Conservation (phyloP, 2,329 filamentous ascomycete genomes). For the Delphinella strobiligena region DNA sequence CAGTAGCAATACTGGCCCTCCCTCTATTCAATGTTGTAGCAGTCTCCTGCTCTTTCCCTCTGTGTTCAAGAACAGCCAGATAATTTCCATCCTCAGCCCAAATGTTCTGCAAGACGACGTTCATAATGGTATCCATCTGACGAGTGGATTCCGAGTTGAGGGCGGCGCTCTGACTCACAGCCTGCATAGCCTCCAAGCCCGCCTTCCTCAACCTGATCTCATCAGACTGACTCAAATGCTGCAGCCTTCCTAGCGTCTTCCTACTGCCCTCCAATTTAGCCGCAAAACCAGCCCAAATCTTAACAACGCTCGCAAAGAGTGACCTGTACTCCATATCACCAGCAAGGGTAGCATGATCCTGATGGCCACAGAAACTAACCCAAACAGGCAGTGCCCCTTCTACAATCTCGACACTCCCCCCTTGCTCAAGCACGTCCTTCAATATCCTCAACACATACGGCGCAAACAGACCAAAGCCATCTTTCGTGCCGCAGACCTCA, state of each 20-base stretch:
- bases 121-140: slow-evolving; percentile 68
- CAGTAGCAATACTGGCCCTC: slow-evolving; percentile 68
- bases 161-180: slow-evolving; percentile 67
- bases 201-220: slow-evolving; percentile 49
- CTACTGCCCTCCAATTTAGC: slow-evolving; percentile 39
- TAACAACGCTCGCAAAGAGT: slow-evolving; percentile 73
- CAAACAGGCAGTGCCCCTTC: slow-evolving; percentile 83
- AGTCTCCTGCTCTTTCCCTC: slow-evolving; percentile 52
- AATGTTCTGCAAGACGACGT: slow-evolving; percentile 76
- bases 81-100: slow-evolving; percentile 63
- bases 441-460: slow-evolving; percentile 75
- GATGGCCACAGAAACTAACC: slow-evolving; percentile 75
- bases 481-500: slow-evolving; percentile 44
- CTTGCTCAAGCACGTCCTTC: slow-evolving; percentile 61
- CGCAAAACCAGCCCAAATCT: slow-evolving; percentile 67
- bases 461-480: slow-evolving; percentile 82
- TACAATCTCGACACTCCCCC: slow-evolving; percentile 81
- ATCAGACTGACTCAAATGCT: slow-evolving; percentile 47
- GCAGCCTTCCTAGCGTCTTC: slow-evolving; percentile 19
- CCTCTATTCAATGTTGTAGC: slow-evolving; percentile 32
- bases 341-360: slow-evolving; percentile 73
- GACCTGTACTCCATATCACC: slow-evolving; percentile 73
- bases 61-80: slow-evolving; percentile 46
- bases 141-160: slow-evolving; percentile 62
- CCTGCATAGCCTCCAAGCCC: slow-evolving; percentile 60